These are phyloP conservation scores for Amauroascus niger DNA, from an alignment of 2,329 filamentous ascomycete species.

Conservation along the genomic window DNA sequence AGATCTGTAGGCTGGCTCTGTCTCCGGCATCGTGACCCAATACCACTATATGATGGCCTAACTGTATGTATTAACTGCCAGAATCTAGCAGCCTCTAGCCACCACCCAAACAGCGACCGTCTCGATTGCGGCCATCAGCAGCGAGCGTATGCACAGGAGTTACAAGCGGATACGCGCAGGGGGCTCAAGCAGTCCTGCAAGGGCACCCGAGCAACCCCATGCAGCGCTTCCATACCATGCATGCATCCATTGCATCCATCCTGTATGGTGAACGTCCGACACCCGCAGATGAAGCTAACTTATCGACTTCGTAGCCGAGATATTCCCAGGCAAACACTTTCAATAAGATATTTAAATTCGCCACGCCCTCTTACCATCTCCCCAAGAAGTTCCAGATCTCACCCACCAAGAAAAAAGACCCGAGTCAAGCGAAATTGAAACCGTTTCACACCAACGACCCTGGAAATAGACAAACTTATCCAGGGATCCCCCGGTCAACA, in stretches of 20 bases:
- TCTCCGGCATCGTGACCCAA: neutral
- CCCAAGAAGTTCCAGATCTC: neutral
- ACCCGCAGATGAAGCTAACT: neutral
- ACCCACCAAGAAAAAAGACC: neutral
- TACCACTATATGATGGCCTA: neutral
- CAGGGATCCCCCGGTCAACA: neutral
- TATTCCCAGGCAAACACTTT: neutral
- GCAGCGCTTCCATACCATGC: neutral
- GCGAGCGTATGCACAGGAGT: too few relatives aligned
- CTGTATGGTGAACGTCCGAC: too few relatives aligned
- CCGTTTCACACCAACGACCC: slow-evolving; percentile 6
- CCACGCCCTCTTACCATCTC: neutral
- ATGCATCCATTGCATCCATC: too few relatives aligned
- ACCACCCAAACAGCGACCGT: neutral
- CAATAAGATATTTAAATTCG: neutral
- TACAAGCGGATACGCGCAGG: neutral
- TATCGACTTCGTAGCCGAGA: neutral
- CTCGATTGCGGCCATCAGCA: too few relatives aligned
- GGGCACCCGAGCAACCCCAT: neutral
- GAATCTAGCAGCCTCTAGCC: neutral
- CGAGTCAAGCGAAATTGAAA: slow-evolving; percentile 7
- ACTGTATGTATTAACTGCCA: neutral
- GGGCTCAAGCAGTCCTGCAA: neutral
- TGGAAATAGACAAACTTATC: neutral
- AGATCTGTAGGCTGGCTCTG: too few relatives aligned